Evolutionary conservation across 768 basidiomycete genomes (phyloP).

Genomic region (Lactarius sanguifluus): DNA sequence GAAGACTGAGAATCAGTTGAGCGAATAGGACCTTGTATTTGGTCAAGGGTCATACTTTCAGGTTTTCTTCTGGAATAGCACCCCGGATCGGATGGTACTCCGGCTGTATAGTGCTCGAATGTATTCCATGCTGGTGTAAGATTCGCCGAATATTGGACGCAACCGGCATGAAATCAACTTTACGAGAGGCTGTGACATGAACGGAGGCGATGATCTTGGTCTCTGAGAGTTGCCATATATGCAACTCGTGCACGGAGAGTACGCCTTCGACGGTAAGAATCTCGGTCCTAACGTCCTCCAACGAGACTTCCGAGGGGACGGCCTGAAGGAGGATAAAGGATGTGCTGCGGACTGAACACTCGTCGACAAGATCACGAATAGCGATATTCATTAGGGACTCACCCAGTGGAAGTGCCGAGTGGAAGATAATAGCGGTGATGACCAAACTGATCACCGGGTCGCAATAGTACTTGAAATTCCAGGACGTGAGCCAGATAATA

Average conservation of each 20-base stretch:
- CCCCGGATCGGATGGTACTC: slow-evolving; percentile 58
- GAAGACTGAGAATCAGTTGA: slow-evolving; percentile 41
- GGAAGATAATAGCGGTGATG: slow-evolving; percentile 96
- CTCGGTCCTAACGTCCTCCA: slow-evolving; percentile 83
- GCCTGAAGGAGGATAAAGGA: slow-evolving; percentile 95
- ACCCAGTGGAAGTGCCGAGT: slow-evolving; percentile 90
- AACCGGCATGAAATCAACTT: slow-evolving; percentile 88
- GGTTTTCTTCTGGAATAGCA: slow-evolving; percentile 46
- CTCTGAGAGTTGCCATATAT: slow-evolving; percentile 98
- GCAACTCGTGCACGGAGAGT: slow-evolving; percentile 86
- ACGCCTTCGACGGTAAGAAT: slow-evolving; percentile 86
- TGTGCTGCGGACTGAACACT: slow-evolving; percentile 69
- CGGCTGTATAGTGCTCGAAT: slow-evolving; percentile 93
- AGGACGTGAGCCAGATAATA: slow-evolving; percentile 87
- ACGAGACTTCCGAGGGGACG: slow-evolving; percentile 83
- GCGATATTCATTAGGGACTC: slow-evolving; percentile 31
- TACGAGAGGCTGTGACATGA: slow-evolving; percentile 82
- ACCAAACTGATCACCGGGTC: slow-evolving; percentile 92
- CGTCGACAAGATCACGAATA: slow-evolving; percentile 20
- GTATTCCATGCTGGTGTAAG: slow-evolving; percentile 89
- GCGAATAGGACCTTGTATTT: neutral
- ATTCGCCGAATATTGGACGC: slow-evolving; percentile 80
- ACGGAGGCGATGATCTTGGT: slow-evolving; percentile 93
- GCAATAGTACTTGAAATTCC: slow-evolving; percentile 85
- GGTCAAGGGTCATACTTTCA: slow-evolving; percentile 42